phyloP scores from a whole-genome alignment of 345 rosid species.

The Boechera divaricarpa region DNA sequence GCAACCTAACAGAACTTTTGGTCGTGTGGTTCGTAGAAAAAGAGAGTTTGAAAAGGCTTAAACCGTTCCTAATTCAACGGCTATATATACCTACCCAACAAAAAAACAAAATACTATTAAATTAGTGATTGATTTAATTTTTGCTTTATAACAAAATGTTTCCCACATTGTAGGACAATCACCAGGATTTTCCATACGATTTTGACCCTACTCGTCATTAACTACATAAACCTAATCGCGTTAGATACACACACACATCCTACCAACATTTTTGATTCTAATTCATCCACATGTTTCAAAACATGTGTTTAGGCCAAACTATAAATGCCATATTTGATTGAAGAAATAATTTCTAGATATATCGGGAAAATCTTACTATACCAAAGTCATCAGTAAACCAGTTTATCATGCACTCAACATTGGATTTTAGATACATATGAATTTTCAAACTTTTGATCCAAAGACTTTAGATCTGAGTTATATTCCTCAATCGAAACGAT shows the following conservation, averaged over 20 bases:
- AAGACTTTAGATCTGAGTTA: too few species aligned
- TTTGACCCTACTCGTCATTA: slow-evolving; percentile 36
- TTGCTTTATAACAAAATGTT: slow-evolving; percentile 32
- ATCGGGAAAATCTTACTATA: not conserved
- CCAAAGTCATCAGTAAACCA: too few species aligned
- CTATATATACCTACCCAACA: slow-evolving; percentile 45
- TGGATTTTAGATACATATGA: too few species aligned
- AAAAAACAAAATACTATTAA: slow-evolving; percentile 30
- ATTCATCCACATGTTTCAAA: not conserved
- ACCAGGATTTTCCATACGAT: not conserved
- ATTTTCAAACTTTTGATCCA: too few species aligned
- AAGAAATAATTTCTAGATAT: not conserved
- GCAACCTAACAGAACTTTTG: slow-evolving; percentile 26
- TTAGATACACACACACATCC: not conserved
- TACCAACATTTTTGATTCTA: not conserved
- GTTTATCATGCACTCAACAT: too few species aligned
- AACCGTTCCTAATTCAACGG: slow-evolving; percentile 29
- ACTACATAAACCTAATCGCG: slow-evolving; percentile 30
- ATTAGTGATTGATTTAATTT: slow-evolving; percentile 23
- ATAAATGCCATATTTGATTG: not conserved
- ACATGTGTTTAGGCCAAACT: not conserved
- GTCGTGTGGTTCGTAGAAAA: slow-evolving; percentile 43
- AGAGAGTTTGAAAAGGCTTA: slow-evolving; percentile 25
- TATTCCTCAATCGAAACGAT: too few species aligned
- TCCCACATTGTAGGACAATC: slow-evolving; percentile 45